A percentile compares a stretch with the other conserved stretches of the same genome.
phyloP scores from a whole-genome alignment of 2,329 filamentous ascomycete genomes.

The Pseudogymnoascus sp. region DNA sequence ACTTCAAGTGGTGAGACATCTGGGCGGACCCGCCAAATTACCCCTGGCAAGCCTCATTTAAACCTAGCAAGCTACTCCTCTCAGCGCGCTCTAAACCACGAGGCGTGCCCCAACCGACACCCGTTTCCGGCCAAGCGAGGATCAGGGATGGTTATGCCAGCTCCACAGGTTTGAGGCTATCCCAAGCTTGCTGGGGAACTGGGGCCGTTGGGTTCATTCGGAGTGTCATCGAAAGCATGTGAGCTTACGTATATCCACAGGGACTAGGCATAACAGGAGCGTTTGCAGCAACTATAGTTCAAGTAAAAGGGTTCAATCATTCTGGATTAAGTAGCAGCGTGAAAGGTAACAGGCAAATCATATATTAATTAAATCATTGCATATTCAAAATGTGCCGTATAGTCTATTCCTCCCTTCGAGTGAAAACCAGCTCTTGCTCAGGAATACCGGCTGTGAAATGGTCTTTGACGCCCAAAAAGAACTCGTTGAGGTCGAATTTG shows the following conservation, averaged over 20 bases:
- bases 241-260: too few relatives aligned
- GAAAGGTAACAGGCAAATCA: not conserved
- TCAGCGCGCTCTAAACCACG: not conserved
- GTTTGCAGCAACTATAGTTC: not conserved
- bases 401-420: not conserved
- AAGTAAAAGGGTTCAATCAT: not conserved
- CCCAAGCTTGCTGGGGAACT: not conserved
- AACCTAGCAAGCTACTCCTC: not conserved
- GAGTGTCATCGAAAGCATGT: not conserved
- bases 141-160: not conserved
- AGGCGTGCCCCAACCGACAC: not conserved
- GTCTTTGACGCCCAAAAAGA: slow-evolving; percentile 12
- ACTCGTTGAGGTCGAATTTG: slow-evolving; percentile 7
- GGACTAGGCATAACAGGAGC: not conserved
- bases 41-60: not conserved
- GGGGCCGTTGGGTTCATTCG: not conserved
- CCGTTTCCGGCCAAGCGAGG: not conserved
- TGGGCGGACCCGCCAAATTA: not conserved
- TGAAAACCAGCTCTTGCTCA: slow-evolving; percentile 8
- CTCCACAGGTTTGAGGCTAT: not conserved
- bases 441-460: slow-evolving; percentile 12
- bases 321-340: not conserved
- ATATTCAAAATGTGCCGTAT: not conserved
- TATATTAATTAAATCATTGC: not conserved
- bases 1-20: not conserved